Evolutionary conservation across 1,139 yeast genomes (phyloP), one percentile per base, ranked within the genome.

Genomic region (Yarrowia galli): DNA sequence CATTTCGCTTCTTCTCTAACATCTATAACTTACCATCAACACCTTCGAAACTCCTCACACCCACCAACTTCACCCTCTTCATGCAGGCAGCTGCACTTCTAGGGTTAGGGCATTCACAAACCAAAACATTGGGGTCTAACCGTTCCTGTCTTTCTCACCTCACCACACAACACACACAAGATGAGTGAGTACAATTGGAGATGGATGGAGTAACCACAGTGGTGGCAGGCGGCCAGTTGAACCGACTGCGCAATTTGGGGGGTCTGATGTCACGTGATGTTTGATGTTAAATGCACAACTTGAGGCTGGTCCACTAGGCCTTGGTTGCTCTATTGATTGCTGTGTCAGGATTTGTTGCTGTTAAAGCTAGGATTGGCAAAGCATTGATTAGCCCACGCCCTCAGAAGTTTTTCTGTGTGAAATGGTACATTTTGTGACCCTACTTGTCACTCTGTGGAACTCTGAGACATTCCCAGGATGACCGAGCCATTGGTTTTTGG

Each of bases 41-140:
- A 8, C 51, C 20, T 35, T 23, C 51, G 9, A 25, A 15, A 2
- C 4, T 4, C 18, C 35, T 16, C 35, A 15, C 32, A 18, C 3
- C 35, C 36, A 12, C 10, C 12, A 12, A 10, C 15, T 7, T 13
- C 38, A 12, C 38, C 22, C 38, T 9, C 54, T 22, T 5, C 25
- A 36, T 51, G 42, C 42, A 22, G 20, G 10, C 58, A 35, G 35
- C 61, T 54, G 61, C 61, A 54, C 35, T 12, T n/a, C 18, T 20
- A 6, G 61, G 61, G 61, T 54, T 54, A 54, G 61, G 61, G 61
- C 13, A 38, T 16, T 9, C 16, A 3, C 42, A 40, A 38, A 13
- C 61, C 46, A 54, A 54, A 54, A 54, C 61, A 54, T 13, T 40
- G 48, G 36, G n/a, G 38, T 6, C 22, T 13, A 12, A 32, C 23